Base-by-base conservation (phyloP, 257 asterid species). In the Fraxinus quadrangulata region DNA sequence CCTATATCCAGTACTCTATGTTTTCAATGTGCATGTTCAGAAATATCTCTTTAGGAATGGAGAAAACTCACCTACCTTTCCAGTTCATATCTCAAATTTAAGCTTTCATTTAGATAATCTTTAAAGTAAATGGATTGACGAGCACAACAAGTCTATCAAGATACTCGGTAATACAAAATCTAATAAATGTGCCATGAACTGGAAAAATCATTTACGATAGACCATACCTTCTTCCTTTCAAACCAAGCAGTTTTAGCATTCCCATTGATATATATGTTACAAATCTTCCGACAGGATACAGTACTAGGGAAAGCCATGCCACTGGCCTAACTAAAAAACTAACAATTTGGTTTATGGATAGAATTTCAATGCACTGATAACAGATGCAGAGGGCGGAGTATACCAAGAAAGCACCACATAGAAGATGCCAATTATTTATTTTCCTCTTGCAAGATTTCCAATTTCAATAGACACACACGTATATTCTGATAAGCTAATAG, bases 261-360 rank as follows among this genome's bases (percentile, higher is more conserved):
- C 99, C 98, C 99, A 92, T 94, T 69, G 99, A 96, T 66, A 96
- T 83, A 86, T 89, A 96, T 26, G 98, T 96, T 39, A 96, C 99
- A 54, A 96, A 91, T 89, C 98, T 87, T 77, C 99, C 99, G 70
- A 96, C 96, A 66, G 99, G 99, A 88, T 96, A 96, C 76, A 96
- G 82, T 63, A 96, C 81, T 24, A 89, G 84, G 49, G 99, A 93
- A 85, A 96, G 98, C 99, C 98, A 96, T 21, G 99, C 99, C 83
- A 96, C 99, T 71, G 99, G 99, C 83, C 98, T 90, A 37, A 8
- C 42, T 10, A 37, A 9, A 9, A 37, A 37, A 10, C 42, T 37
- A 37, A 37, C 42, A 37, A 37, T 37, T 37, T 37, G 42, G 12
- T 37, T 37, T 33, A 33, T 33, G 36, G 36, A 4, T 33, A 33